A percentile compares a stretch with the other conserved stretches of the same genome.
phyloP scores from a whole-genome alignment of 2,329 filamentous ascomycete genomes.

The Colletotrichum filicis region DNA sequence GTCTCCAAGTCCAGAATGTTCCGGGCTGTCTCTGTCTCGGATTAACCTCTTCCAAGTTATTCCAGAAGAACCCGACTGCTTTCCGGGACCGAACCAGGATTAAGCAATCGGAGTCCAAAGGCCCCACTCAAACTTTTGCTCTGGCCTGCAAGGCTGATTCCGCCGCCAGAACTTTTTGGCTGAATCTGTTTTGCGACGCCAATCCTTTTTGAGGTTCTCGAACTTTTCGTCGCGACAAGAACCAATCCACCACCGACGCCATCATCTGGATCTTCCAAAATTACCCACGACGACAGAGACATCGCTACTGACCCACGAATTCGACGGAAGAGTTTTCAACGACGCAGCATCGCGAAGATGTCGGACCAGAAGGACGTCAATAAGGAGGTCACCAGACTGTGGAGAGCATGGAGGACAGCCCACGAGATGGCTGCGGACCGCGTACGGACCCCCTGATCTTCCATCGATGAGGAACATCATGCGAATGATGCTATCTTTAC shows the following conservation, averaged over 20 bases:
- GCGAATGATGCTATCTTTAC: too few species aligned
- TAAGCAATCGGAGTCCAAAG: not conserved
- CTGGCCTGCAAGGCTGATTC: conserved; percentile 30
- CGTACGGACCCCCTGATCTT: conserved; percentile 63
- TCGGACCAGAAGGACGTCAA: conserved; percentile 60
- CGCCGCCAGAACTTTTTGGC: conserved; percentile 33
- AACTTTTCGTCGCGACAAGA: conserved; percentile 6
- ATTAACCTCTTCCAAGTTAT: conserved; percentile 11
- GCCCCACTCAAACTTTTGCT: conserved; percentile 30
- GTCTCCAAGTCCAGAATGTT: not conserved
- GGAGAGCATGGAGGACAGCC: conserved; percentile 93
- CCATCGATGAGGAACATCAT: too few species aligned
- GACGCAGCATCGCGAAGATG: conserved; percentile 42
- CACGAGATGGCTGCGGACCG: conserved; percentile 95
- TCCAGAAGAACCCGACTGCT: conserved; percentile 15
- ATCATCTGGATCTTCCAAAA: not conserved
- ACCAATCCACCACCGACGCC: conserved; percentile 3
- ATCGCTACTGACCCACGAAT: not conserved
- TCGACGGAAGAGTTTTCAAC: not conserved
- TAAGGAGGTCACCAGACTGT: conserved; percentile 75
- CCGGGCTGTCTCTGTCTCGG: not conserved
- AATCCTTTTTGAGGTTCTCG: conserved; percentile 16
- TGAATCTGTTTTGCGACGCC: conserved; percentile 25
- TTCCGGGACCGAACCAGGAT: not conserved
- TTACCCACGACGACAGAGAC: not conserved